phyloP scores from a whole-genome alignment of 2,329 filamentous ascomycete species.

The Pseudogymnoascus sp. region DNA sequence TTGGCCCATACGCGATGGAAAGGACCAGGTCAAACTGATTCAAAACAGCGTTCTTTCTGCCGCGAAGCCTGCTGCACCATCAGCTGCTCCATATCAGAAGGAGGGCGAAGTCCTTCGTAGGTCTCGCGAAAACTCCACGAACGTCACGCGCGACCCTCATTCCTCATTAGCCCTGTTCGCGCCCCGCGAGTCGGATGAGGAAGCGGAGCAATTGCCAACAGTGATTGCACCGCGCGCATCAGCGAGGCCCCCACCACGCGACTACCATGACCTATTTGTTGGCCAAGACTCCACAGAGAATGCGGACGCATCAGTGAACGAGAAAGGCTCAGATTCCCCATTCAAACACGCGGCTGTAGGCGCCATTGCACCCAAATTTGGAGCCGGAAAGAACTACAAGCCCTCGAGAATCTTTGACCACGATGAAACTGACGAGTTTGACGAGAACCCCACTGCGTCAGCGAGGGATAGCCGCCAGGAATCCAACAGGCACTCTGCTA shows the following conservation, averaged over 20 bases:
- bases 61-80: conserved; percentile 30
- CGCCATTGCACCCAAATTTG: conserved; percentile 41
- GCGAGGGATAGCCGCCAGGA: conserved; percentile 9
- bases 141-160: conserved; percentile 54
- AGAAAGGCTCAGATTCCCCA: conserved; percentile 19
- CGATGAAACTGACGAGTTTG: conserved; percentile 33
- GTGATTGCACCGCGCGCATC: conserved; percentile 56
- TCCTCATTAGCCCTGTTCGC: conserved; percentile 69
- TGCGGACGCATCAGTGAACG: conserved; percentile 15
- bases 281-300: conserved; percentile 30
- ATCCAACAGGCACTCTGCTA: conserved; percentile 2
- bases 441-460: conserved; percentile 1
- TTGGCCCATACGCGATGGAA: conserved; percentile 88
- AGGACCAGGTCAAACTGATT: conserved; percentile 75
- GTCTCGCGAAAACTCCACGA: conserved; percentile 45
- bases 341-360: conserved; percentile 4
- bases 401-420: conserved; percentile 57
- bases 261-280: conserved; percentile 63
- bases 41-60: conserved; percentile 47
- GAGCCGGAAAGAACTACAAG: conserved; percentile 54
- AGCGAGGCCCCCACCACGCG: conserved; percentile 60
- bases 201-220: conserved; percentile 34
- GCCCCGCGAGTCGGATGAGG: conserved; percentile 53
- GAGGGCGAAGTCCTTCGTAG: conserved; percentile 33
- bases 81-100: conserved; percentile 22